phyloP scores from a whole-genome alignment of 1,284 basidiomycete genomes.

The Leccinum pachyderme region DNA sequence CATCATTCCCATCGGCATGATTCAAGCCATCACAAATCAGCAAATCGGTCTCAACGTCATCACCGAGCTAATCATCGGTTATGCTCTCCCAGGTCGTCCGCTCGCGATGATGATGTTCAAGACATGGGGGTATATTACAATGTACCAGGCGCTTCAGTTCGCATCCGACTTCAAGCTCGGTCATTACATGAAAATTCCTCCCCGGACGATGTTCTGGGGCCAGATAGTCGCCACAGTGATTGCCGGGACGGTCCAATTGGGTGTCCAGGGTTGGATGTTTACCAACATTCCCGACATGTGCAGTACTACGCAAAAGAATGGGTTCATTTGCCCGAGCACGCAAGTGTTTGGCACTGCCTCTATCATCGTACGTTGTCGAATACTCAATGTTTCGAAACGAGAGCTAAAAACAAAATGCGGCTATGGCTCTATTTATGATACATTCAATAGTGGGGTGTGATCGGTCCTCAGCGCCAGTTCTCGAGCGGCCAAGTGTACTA shows the following conservation, averaged over 20 bases:
- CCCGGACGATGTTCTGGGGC: slow-evolving; percentile 43
- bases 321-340: slow-evolving; percentile 41
- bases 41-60: slow-evolving; percentile 49
- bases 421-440: neutral
- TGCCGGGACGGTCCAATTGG: slow-evolving; percentile 41
- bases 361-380: slow-evolving; percentile 29
- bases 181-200: slow-evolving; percentile 53
- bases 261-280: slow-evolving; percentile 44
- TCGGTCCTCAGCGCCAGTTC: slow-evolving; percentile 40
- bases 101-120: slow-evolving; percentile 49
- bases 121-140: slow-evolving; percentile 39
- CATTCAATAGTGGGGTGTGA: slow-evolving; percentile 36
- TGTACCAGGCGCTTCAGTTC: slow-evolving; percentile 41
- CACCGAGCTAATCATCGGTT: slow-evolving; percentile 48
- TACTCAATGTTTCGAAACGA: neutral
- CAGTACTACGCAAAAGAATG: slow-evolving; percentile 15
- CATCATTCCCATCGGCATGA: slow-evolving; percentile 51
- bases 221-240: slow-evolving; percentile 46
- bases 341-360: slow-evolving; percentile 40
- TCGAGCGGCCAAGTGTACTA: slow-evolving; percentile 30
- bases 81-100: slow-evolving; percentile 42
- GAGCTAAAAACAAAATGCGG: neutral
- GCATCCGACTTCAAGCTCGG: slow-evolving; percentile 46
- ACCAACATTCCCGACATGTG: slow-evolving; percentile 32
- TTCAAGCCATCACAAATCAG: slow-evolving; percentile 40